These are phyloP conservation scores for Suillus variegatus DNA, from an alignment of 768 basidiomycete species.

Conservation along the genomic window DNA sequence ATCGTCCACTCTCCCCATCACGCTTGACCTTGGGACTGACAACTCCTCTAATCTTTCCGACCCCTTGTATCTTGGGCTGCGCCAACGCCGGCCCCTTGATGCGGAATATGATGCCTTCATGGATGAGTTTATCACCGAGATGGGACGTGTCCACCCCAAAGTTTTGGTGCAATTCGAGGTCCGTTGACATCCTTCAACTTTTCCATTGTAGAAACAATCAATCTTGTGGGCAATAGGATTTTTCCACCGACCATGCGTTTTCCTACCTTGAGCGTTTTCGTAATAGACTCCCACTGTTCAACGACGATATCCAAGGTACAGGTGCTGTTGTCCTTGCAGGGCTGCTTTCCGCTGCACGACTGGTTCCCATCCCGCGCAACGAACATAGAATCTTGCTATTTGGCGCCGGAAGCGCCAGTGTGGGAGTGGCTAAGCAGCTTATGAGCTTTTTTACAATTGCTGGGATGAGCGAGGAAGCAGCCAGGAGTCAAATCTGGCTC, in stretches of 20 bases:
- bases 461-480: conserved; percentile 76
- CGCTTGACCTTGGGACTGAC: conserved; percentile 89
- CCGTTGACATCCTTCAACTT: conserved; percentile 11
- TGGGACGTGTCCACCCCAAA: conserved; percentile 73
- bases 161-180: conserved; percentile 87
- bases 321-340: conserved; percentile 92
- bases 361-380: conserved; percentile 63
- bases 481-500: conserved; percentile 75
- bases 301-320: conserved; percentile 91
- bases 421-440: conserved; percentile 88
- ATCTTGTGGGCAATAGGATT: conserved; percentile 55
- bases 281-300: conserved; percentile 76
- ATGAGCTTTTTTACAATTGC: conserved; percentile 87
- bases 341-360: conserved; percentile 83
- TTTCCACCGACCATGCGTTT: conserved; percentile 91
- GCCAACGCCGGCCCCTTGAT: conserved; percentile 65
- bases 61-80: conserved; percentile 86
- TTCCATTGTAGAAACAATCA: neutral
- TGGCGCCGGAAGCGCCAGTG: conserved; percentile 89
- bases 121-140: conserved; percentile 91
- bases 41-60: conserved; percentile 78
- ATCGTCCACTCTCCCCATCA: conserved; percentile 77
- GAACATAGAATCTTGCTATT: conserved; percentile 90
- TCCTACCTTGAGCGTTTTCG: conserved; percentile 78
- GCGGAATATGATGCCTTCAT: conserved; percentile 78